A percentile compares a stretch with the other conserved stretches of the same genome.
These are phyloP conservation scores for Suillus weaverae DNA, from an alignment of 768 basidiomycete species.

Conservation along the genomic window DNA sequence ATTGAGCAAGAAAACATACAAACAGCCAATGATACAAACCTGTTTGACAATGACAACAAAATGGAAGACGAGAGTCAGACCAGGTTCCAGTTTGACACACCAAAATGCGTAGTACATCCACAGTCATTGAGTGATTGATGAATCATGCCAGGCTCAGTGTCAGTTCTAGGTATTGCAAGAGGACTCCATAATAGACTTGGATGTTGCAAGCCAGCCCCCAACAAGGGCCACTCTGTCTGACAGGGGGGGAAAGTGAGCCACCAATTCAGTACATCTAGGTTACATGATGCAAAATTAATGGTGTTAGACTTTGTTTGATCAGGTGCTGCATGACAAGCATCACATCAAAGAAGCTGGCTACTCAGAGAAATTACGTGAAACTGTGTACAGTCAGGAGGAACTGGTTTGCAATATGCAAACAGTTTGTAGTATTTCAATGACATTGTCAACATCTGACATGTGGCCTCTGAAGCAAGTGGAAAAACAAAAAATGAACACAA, in stretches of 20 bases:
- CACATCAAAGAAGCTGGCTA: conserved; percentile 6
- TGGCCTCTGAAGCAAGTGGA: neutral
- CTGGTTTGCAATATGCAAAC: neutral
- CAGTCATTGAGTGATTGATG: neutral
- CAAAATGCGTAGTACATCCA: neutral
- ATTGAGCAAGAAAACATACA: neutral
- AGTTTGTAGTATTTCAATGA: neutral
- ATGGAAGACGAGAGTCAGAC: neutral
- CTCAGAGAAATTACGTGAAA: neutral
- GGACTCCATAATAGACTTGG: neutral
- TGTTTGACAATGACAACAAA: neutral
- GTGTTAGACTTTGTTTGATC: no score
- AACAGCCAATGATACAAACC: neutral
- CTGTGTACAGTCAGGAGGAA: neutral
- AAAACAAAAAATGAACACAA: neutral
- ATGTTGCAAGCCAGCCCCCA: neutral
- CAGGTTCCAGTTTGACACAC: neutral
- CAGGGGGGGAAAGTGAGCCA: neutral
- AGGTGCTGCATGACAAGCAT: neutral
- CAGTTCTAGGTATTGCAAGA: neutral
- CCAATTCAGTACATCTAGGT: neutral
- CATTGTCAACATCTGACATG: neutral
- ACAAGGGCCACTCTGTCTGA: neutral
- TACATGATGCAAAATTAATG: neutral
- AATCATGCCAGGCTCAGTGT: neutral